These are phyloP conservation scores for Mycena rosella DNA, from an alignment of 768 basidiomycete genomes.

Conservation along the genomic window DNA sequence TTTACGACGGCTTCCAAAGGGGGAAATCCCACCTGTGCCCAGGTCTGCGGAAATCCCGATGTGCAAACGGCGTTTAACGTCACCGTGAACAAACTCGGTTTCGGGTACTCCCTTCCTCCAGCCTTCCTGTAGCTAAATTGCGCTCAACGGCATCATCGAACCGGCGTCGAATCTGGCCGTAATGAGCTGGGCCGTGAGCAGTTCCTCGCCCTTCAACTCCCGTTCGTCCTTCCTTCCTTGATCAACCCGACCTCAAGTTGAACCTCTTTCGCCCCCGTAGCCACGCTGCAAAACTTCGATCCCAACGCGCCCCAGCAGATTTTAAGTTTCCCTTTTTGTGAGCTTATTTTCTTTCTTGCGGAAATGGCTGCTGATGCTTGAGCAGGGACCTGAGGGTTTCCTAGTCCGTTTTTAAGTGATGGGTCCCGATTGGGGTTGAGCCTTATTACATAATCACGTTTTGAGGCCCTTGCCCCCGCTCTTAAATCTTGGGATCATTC, in stretches of 20 bases:
- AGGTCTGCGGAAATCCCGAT: background rate
- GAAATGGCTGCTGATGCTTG: too few species aligned
- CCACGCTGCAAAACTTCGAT: background rate
- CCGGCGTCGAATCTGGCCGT: background rate
- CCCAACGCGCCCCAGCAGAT: background rate
- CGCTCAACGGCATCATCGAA: constrained; percentile 4
- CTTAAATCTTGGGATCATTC: too few species aligned
- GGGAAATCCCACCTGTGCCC: background rate
- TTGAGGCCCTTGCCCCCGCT: too few species aligned
- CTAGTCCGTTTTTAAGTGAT: too few species aligned
- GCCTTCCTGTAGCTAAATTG: background rate
- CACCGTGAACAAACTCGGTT: background rate
- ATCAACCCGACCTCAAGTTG: background rate
- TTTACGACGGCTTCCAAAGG: background rate
- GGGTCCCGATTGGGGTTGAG: too few species aligned
- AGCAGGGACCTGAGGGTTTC: too few species aligned
- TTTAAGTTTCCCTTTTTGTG: background rate
- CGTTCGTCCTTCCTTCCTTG: background rate
- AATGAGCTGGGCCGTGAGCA: constrained; percentile 15
- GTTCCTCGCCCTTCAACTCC: constrained; percentile 6
- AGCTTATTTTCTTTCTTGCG: too few species aligned
- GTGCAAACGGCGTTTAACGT: background rate
- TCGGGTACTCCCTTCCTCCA: constrained; percentile 7
- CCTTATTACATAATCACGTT: too few species aligned
- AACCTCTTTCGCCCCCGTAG: background rate